Evolutionary conservation across 2,329 filamentous ascomycete species (phyloP), one percentile per base, ranked within the genome.

Genomic region (Blastomyces percursus): DNA sequence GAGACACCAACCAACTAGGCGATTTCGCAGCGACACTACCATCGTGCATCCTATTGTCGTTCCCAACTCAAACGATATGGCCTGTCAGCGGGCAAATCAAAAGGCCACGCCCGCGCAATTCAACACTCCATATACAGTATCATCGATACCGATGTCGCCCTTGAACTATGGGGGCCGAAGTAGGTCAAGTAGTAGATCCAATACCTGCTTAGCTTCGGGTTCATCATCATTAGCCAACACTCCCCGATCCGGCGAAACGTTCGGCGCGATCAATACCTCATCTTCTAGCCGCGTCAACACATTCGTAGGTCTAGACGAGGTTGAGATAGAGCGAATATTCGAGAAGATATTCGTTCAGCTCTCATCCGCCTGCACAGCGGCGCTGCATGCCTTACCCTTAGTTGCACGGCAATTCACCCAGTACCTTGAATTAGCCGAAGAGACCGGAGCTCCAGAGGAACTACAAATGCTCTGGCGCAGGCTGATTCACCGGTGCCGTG

Each of bases 231-330:
- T 85, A 77, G 66, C 76, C 4, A 82, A 81, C n/a, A 95, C 90
- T 0, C 90, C 91, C 55, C 86, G 89, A 30, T 95, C 90, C 8
- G 89, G 87, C 52, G 91, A 96, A 69, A 90, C 89, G 0, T 95
- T 94, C 71, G 81, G 78, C 80, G 66, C 74, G 69, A 70, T 73
- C 68, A 71, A 78, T 62, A 77, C 74, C 21, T 74, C 77, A 35
- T 78, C 74, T 30, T 73, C 79, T 61, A 77, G 79, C 38, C 79
- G 82, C 51, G 81, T 81, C 52, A 80, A 80, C 56, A 77, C 79
- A 8, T 73, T 84, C 54, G 81, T 78, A 11, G 88, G 91, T 59
- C 84, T 86, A 59, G 82, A 84, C 56, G 82, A 84, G 62, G 83
- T 82, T 2, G 88, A 91, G 66, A 90, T 96, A 66, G 91, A 96